These are phyloP conservation scores for Rutstroemia sp. DNA, from an alignment of 2,329 filamentous ascomycete genomes.

Conservation along the genomic window DNA sequence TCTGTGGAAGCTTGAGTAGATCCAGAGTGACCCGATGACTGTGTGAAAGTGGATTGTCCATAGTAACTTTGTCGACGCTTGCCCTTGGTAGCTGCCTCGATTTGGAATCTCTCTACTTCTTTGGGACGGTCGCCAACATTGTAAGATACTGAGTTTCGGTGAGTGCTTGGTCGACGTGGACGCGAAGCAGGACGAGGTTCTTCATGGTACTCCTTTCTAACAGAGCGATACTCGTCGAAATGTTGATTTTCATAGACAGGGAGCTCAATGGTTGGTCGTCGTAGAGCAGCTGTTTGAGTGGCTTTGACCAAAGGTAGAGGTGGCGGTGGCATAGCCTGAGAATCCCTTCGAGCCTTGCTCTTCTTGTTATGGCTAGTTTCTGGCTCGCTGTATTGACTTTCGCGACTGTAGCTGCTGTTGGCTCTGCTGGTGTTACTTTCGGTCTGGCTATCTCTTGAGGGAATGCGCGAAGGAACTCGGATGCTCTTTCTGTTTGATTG, in stretches of 20 bases:
- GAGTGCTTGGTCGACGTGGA: conserved; percentile 19
- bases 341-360: conserved; percentile 14
- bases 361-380: conserved; percentile 7
- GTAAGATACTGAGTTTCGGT: conserved; percentile 25
- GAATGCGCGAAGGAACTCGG: conserved; percentile 1
- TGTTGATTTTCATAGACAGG: conserved; percentile 1
- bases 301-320: conserved; percentile 1
- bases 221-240: not conserved
- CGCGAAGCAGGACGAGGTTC: conserved; percentile 7
- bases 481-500: conserved; percentile 2
- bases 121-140: conserved; percentile 14
- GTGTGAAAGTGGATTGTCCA: conserved; percentile 13
- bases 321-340: conserved; percentile 25
- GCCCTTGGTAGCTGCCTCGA: conserved; percentile 23
- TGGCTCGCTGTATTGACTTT: conserved; percentile 7
- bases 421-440: conserved; percentile 6
- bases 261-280: not conserved
- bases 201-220: not conserved
- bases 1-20: conserved; percentile 3
- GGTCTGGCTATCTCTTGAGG: not conserved
- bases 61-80: conserved; percentile 25
- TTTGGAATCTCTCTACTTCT: conserved; percentile 12
- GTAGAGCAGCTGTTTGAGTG: not conserved
- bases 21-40: too few relatives aligned
- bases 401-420: conserved; percentile 4